These are phyloP conservation scores for Bipolaris gigantea DNA, from an alignment of 2,329 filamentous ascomycete species.

Conservation along the genomic window DNA sequence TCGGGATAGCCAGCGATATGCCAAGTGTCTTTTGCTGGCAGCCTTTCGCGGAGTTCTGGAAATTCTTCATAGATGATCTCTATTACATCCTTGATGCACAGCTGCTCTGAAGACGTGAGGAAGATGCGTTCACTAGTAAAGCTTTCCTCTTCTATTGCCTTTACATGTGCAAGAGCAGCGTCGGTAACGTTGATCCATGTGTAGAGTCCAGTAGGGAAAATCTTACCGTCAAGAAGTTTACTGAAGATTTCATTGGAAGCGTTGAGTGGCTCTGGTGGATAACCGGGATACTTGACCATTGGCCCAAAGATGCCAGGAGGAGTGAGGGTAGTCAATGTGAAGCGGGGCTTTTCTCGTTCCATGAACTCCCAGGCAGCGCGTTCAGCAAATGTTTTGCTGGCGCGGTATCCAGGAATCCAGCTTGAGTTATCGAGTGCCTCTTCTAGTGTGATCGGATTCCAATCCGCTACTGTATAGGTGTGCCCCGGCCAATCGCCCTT, in stretches of 20 bases:
- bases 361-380: constrained; percentile 53
- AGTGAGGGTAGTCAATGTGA: constrained; percentile 48
- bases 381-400: constrained; percentile 62
- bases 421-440: constrained; percentile 41
- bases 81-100: constrained; percentile 59
- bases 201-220: constrained; percentile 34
- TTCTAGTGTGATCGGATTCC: constrained; percentile 57
- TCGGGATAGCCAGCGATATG: not conserved
- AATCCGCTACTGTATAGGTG: constrained; percentile 53
- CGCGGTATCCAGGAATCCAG: constrained; percentile 43
- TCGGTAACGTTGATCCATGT: constrained; percentile 49
- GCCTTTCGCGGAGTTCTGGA: constrained; percentile 49
- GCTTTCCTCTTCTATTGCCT: constrained; percentile 54
- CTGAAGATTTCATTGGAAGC: constrained; percentile 58
- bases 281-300: constrained; percentile 52
- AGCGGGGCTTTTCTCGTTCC: constrained; percentile 49
- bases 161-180: constrained; percentile 62
- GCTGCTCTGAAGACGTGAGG: constrained; percentile 56
- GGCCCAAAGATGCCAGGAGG: constrained; percentile 52
- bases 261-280: constrained; percentile 62
- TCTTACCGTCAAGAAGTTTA: constrained; percentile 46
- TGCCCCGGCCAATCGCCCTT: constrained; percentile 45
- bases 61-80: constrained; percentile 58
- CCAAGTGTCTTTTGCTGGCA: constrained; percentile 40
- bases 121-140: constrained; percentile 61